Percentiles rank a stretch among this genome's conserved stretches.
These are phyloP conservation scores for Barnettozyma botsteinii DNA, from an alignment of 805 yeast genomes.

Conservation along the genomic window DNA sequence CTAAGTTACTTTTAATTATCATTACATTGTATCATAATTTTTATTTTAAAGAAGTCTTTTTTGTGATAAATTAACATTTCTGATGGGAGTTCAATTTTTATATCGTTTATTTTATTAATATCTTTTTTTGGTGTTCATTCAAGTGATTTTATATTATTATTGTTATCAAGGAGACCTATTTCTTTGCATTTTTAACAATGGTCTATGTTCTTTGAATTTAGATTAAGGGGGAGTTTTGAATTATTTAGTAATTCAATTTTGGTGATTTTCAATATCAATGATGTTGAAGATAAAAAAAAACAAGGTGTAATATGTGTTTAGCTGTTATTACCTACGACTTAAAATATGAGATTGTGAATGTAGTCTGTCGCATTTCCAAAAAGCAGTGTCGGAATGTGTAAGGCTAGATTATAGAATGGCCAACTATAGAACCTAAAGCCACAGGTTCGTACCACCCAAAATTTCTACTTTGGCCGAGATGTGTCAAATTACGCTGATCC, in stretches of 20 bases:
- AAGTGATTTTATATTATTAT: constrained; percentile 9
- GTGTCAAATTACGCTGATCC: too few relatives aligned
- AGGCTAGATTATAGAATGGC: too few relatives aligned
- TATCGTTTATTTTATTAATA: constrained; percentile 6
- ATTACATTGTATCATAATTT: constrained; percentile 12
- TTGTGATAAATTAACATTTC: background rate
- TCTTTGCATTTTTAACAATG: constrained; percentile 10
- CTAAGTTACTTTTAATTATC: constrained; percentile 47
- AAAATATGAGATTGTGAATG: constrained; percentile 6
- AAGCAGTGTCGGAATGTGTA: too few relatives aligned
- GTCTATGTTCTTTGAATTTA: constrained; percentile 10
- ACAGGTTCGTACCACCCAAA: too few relatives aligned
- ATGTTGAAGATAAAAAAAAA: constrained; percentile 2
- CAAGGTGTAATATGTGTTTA: constrained; percentile 8
- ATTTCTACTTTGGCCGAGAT: too few relatives aligned
- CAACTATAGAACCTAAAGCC: too few relatives aligned
- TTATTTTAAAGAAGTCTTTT: constrained; percentile 2
- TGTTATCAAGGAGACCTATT: constrained; percentile 5
- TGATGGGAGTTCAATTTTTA: constrained; percentile 8
- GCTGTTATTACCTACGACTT: constrained; percentile 13
- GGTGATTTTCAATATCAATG: constrained; percentile 3
- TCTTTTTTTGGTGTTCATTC: constrained; percentile 12
- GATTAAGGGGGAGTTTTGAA: constrained; percentile 7
- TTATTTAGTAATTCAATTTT: constrained; percentile 2
- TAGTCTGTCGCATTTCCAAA: background rate